Evolutionary conservation across 2,329 filamentous ascomycete genomes (phyloP), one percentile per base, ranked within the genome.

Genomic region (Biscogniauxia mediterranea): DNA sequence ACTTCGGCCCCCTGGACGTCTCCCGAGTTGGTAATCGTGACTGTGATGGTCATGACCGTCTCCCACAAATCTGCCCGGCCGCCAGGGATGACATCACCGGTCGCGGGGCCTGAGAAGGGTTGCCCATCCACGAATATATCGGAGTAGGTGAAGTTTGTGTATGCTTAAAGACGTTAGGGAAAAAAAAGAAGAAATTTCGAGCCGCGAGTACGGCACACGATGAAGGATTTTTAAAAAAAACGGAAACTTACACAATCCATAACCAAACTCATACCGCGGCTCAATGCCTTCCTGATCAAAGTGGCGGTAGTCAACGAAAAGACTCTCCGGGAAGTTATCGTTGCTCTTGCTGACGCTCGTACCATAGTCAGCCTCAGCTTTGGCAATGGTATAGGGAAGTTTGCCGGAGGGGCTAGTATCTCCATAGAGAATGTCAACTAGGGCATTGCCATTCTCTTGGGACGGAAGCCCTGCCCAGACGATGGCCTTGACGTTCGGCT

Each of bases 381-480:
- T 82, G 52, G 77, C 82, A 57, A 85, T 83, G 1, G 82, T 84
- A 71, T 82, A 83, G 0, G 79, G 78, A 54, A 83, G 72, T 70
- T 81, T 81, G 23, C 80, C 80, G 9, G 74, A 78, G 9, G 80
- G 80, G 52, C 70, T 73, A 0, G 73, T 71, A 5, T 73, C 70
- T 55, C 90, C 90, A 73, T 91, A 93, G 7, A 93, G 81, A 21
- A 93, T 80, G 70, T 93, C 90, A 2, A 87, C 87, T 54, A 93
- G 84, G 2, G 89, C 84, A 70, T 92, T 92, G 11, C 90, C 90
- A 66, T 85, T 90, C 75, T 93, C 88, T 70, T 92, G 86, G 28
- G 89, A 89, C 0, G 89, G 89, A 51, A 93, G 79, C 68, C 89
- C 89, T 53, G 89, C 89, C 84, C 89, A 92, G 19, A 93, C 79